Base-by-base conservation (phyloP, 2,329 filamentous ascomycete genomes). In the Aureobasidium sp. region DNA sequence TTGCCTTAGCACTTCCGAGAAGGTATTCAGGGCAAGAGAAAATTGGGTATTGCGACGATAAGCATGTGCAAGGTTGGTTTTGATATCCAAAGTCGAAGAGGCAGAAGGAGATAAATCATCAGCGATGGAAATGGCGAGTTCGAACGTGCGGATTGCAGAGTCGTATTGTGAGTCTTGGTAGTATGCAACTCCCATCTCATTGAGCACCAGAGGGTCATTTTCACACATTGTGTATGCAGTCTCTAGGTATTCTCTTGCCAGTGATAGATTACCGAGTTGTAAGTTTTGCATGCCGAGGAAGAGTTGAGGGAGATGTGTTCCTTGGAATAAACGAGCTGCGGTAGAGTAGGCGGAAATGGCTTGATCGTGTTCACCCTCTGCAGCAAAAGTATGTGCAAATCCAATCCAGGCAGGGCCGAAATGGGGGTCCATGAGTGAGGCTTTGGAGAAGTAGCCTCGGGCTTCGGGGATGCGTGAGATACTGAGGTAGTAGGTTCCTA, bases 281-380 rank as follows among this genome's bases (percentile, higher is more conserved):
- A 97, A 86, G 74, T 99, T 95, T 73, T 99, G 95, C 94, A 99
- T 99, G 6, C 95, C 94, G 30, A 99, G 78, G 73, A 97, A 99
- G 3, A 99, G 84, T 70, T 96, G 93, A 0, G 94, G 94, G 1
- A 99, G 81, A 73, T 99, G 95, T 0, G 93, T 97, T 42, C 94
- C 94, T 79, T 97, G 96, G 75, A 99, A 99, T 0, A 99, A 78
- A 41, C 94, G 84, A 2, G 93, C 93, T 0, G 94, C 94, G 0
- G 94, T 99, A 32, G 90, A 96, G 76, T 99, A 99, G 0, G 95
- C 94, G 8, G 92, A 95, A 65, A 99, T 97, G 51, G 94, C 94
- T 76, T 99, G 94, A 73, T 99, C 94, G 73, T 97, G 92, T 74
- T 99, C 94, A 58, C 94, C 94, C 73, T 99, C 94, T 11, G 91